Conservation (phyloP, 2,329 filamentous ascomycete genomes). For the Phyllosticta citrichinensis region DNA sequence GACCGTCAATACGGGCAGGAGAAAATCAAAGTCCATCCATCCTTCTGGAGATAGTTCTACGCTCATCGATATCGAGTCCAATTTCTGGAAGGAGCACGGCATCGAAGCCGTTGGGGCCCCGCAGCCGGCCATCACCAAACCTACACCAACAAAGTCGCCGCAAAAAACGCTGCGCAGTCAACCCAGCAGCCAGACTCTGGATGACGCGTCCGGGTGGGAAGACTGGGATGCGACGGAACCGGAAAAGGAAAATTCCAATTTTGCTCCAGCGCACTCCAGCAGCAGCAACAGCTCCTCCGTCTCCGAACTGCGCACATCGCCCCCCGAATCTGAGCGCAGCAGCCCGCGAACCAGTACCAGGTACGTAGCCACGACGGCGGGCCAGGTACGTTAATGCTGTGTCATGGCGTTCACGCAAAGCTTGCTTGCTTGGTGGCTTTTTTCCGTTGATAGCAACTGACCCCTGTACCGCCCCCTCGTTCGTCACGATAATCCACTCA, state of each 20-base stretch:
- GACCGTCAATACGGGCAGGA: not conserved
- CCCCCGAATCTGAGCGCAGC: constrained; percentile 26
- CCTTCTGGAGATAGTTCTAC: constrained; percentile 16
- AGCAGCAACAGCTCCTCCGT: constrained; percentile 38
- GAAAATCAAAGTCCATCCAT: constrained; percentile 3
- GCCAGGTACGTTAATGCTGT: constrained; percentile 10
- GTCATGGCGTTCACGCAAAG: not conserved
- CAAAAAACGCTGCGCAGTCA: constrained; percentile 27
- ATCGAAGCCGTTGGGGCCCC: constrained; percentile 24
- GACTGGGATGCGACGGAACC: constrained; percentile 35
- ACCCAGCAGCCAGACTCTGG: constrained; percentile 32
- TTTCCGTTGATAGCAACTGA: constrained; percentile 14
- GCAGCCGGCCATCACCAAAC: constrained; percentile 19
- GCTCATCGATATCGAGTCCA: constrained; percentile 27
- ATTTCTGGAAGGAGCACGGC: constrained; percentile 35
- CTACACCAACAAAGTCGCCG: constrained; percentile 23
- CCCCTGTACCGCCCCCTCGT: constrained; percentile 19
- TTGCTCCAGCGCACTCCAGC: constrained; percentile 31
- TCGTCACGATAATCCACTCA: constrained; percentile 13
- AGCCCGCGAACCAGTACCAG: constrained; percentile 46
- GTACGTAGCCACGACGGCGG: constrained; percentile 26
- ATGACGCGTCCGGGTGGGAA: constrained; percentile 40
- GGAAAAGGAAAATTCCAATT: not conserved
- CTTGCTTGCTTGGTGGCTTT: constrained; percentile 9
- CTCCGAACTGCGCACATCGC: constrained; percentile 37